Conservation (phyloP, 2,329 filamentous ascomycete genomes). For the Penicillium psychrosexuale region DNA sequence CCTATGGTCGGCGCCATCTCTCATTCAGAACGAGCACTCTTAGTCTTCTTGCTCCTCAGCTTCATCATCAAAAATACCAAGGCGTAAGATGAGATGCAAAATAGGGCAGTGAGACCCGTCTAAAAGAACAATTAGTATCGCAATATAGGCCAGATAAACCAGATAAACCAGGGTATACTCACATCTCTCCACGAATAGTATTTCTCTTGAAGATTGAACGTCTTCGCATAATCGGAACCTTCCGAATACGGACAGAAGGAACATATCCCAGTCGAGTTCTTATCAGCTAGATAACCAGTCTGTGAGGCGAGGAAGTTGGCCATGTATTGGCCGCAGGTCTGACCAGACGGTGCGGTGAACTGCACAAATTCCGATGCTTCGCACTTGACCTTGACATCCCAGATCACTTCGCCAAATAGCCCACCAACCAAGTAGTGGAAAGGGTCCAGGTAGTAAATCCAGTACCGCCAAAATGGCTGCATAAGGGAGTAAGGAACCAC, state of each 20-base stretch:
- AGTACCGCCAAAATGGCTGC: constrained; percentile 44
- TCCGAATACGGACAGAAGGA: constrained; percentile 33
- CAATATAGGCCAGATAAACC: too few species aligned
- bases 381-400: constrained; percentile 41
- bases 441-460: constrained; percentile 46
- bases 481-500: constrained; percentile 39
- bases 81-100: constrained; percentile 43
- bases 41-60: constrained; percentile 48
- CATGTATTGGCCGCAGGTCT: constrained; percentile 38
- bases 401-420: constrained; percentile 37
- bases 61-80: constrained; percentile 51
- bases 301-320: constrained; percentile 28
- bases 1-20: background rate
- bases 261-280: constrained; percentile 27
- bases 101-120: constrained; percentile 45
- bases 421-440: constrained; percentile 45
- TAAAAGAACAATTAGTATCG: constrained; percentile 11
- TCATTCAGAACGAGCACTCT: constrained; percentile 41
- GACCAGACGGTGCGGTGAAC: constrained; percentile 27
- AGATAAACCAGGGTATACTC: constrained; percentile 9
- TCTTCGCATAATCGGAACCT: constrained; percentile 35
- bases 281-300: constrained; percentile 31
- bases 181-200: constrained; percentile 41
- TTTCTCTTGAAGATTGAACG: constrained; percentile 33
- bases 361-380: constrained; percentile 30